These are phyloP conservation scores for Candida saitoana DNA, from an alignment of 805 yeast species.

Conservation along the genomic window DNA sequence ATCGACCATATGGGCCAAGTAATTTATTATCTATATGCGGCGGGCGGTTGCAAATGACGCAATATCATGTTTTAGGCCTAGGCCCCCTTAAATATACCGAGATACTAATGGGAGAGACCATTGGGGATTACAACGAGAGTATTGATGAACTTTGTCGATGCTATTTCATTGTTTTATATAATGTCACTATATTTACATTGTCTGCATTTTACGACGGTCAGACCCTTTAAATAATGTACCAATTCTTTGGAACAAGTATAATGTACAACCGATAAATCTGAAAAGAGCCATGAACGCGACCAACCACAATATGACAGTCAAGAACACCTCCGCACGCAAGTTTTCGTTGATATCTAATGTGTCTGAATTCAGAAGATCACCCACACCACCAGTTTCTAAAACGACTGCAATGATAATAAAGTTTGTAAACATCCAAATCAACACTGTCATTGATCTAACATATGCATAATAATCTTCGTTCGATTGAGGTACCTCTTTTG, in stretches of 20 bases:
- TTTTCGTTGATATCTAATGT: conserved; percentile 22
- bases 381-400: conserved; percentile 41
- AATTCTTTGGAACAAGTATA: conserved; percentile 42
- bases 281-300: conserved; percentile 59
- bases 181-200: not conserved
- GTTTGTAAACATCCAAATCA: conserved; percentile 44
- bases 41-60: not conserved
- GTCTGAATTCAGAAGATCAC: conserved; percentile 31
- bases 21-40: too few species aligned
- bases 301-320: conserved; percentile 55
- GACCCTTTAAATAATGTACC: conserved; percentile 12
- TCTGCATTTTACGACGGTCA: conserved; percentile 10
- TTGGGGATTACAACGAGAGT: too few species aligned
- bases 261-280: conserved; percentile 50
- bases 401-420: conserved; percentile 40
- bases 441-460: conserved; percentile 43
- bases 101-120: too few species aligned
- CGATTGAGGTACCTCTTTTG: conserved; percentile 21
- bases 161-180: not conserved
- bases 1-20: too few species aligned
- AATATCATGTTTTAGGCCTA: not conserved
- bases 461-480: conserved; percentile 46
- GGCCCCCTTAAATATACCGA: not conserved
- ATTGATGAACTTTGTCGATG: too few species aligned
- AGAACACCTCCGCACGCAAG: conserved; percentile 38